Base-by-base conservation (phyloP, 2,329 filamentous ascomycete species). In the Colletotrichum tanaceti region DNA sequence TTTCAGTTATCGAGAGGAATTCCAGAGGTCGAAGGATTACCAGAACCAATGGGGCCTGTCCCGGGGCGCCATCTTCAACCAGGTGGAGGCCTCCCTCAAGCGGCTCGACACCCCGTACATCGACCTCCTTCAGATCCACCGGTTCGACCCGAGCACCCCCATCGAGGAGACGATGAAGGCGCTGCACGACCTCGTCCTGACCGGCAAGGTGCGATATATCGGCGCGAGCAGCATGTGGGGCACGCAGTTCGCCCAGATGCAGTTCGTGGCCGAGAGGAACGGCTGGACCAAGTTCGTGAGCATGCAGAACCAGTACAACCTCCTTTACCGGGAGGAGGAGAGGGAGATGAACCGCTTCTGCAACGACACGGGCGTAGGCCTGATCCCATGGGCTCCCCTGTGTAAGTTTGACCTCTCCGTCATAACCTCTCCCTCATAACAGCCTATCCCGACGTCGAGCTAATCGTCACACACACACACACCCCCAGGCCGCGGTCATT, bases 1-100 rank as follows among this genome's bases (percentile, higher is more conserved):
- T 20, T 71, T 70, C 49, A 74, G 74, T 10, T 74, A 74, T 47
- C 71, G 65, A 2, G 66, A 67, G 4, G 72, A 69, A 24, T 60
- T 73, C 44, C 59, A 70, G 7, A 62, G 55, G 10, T 73, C 72
- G 24, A 74, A 78, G 24, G 74, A 79, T 52, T 77, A 78, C 52
- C 72, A 73, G 43, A 71, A 72, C 50, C 73, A 73, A 32, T 64
- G 74, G 49, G 89, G 90, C 0, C 79, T 92, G 22, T 88, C 85
- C 22, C 82, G 90, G 53, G 87, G 87, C 73, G 86, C 89, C 66
- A 89, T 92, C 72, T 88, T 92, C 73, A 86, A 90, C 71, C 86
- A 88, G 0, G 90, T 92, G 5, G 84, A 91, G 14, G 84, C 82
- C 49, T 89, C 85, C 58, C 79, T 89, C 4, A 77, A 81, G 60